phyloP scores from a whole-genome alignment of 495 filamentous ascomycete genomes.

The Neurospora tetraspora region DNA sequence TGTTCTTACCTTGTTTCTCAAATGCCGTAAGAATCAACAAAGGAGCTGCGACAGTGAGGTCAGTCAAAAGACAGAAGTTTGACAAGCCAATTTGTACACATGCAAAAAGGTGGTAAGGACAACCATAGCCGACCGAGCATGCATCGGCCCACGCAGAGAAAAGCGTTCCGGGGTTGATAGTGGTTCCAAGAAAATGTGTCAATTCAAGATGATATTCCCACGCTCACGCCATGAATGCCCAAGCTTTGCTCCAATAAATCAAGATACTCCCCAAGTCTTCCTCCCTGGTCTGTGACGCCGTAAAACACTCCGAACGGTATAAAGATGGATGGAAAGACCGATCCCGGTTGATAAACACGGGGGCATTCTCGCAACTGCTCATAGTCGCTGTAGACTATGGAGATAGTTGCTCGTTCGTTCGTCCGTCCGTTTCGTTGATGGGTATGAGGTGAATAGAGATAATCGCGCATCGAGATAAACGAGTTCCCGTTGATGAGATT shows the following conservation, averaged over 20 bases:
- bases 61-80: not conserved
- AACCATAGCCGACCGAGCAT: not conserved
- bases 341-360: not conserved
- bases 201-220: not conserved
- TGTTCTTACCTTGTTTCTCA: not conserved
- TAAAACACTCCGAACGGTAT: not conserved
- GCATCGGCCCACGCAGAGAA: not conserved
- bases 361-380: not conserved
- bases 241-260: not conserved
- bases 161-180: not conserved
- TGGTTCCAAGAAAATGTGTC: not conserved
- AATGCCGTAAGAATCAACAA: not conserved
- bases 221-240: not conserved
- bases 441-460: not conserved
- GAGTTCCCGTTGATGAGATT: not conserved
- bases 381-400: not conserved
- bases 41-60: not conserved
- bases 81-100: not conserved
- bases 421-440: not conserved
- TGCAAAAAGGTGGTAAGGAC: not conserved
- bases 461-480: not conserved
- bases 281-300: not conserved
- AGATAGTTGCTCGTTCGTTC: not conserved
- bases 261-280: not conserved
- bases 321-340: not conserved